phyloP scores from a whole-genome alignment of 140 eudicot species.

The Erigeron philadelphicus region DNA sequence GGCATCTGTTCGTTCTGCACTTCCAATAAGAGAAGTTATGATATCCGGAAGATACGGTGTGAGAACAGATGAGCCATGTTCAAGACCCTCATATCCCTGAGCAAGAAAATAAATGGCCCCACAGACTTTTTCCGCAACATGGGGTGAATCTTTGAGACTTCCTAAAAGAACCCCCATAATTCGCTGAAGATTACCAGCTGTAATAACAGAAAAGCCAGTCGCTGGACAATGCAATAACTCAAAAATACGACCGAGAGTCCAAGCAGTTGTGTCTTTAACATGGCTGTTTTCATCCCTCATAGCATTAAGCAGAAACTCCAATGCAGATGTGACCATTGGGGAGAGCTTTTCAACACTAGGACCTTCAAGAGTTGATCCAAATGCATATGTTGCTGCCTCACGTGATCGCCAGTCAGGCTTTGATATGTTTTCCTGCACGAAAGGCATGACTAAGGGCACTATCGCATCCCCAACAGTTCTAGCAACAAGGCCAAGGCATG shows the following conservation, averaged over 20 bases:
- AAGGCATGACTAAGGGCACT: slow-evolving; percentile 72
- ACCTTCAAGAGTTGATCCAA: slow-evolving; percentile 79
- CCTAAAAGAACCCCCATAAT: slow-evolving; percentile 51
- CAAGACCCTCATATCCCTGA: slow-evolving; percentile 72
- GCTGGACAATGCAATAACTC: slow-evolving; percentile 66
- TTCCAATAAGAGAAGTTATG: slow-evolving; percentile 41
- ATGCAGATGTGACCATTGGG: slow-evolving; percentile 54
- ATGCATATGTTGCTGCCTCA: slow-evolving; percentile 85
- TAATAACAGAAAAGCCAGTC: slow-evolving; percentile 54
- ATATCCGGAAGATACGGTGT: slow-evolving; percentile 53
- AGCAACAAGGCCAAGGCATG: slow-evolving; percentile 73
- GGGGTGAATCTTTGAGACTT: slow-evolving; percentile 64
- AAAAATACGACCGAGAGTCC: slow-evolving; percentile 82
- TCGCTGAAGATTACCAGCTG: slow-evolving; percentile 48
- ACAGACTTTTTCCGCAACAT: slow-evolving; percentile 77
- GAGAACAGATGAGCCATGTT: slow-evolving; percentile 43
- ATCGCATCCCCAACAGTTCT: slow-evolving; percentile 72
- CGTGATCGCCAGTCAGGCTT: slow-evolving; percentile 69
- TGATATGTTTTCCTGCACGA: slow-evolving; percentile 52
- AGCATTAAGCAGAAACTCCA: slow-evolving; percentile 62
- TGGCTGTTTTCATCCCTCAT: slow-evolving; percentile 68
- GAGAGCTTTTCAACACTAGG: slow-evolving; percentile 56
- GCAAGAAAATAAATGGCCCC: slow-evolving; percentile 77
- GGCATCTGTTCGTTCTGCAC: slow-evolving; percentile 58
- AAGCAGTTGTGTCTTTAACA: slow-evolving; percentile 88